A percentile compares a stretch with the other conserved stretches of the same genome.
These are phyloP conservation scores for Albizia julibrissin DNA, from an alignment of 306 rosid species.

Conservation along the genomic window DNA sequence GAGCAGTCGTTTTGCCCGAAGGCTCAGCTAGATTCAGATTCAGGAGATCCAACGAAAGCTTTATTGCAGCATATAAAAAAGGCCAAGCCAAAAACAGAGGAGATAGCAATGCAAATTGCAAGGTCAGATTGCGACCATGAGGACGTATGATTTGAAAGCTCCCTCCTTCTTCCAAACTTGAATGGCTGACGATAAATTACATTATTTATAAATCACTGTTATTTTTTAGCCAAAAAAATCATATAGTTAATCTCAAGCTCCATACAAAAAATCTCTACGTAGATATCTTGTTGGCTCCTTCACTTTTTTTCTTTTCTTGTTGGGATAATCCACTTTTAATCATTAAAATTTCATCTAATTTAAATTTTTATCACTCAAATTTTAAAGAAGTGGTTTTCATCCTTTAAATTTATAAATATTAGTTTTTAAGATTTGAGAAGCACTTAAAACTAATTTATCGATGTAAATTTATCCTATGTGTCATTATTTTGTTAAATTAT, in stretches of 20 bases:
- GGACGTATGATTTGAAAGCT: not conserved
- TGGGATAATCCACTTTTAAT: too few relatives aligned
- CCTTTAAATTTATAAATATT: too few relatives aligned
- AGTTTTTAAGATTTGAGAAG: too few relatives aligned
- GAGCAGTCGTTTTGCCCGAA: not conserved
- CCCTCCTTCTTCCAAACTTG: not conserved
- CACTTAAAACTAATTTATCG: too few relatives aligned
- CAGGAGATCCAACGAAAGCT: not conserved
- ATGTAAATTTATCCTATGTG: too few relatives aligned
- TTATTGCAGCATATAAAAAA: not conserved
- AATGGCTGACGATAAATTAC: not conserved
- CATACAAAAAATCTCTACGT: not conserved
- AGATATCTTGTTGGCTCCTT: not conserved
- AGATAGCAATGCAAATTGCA: not conserved
- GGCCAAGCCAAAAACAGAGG: conserved; percentile 17
- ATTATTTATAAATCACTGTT: too few relatives aligned
- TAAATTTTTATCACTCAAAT: too few relatives aligned
- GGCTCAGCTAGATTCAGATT: conserved; percentile 32
- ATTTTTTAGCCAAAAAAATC: too few relatives aligned
- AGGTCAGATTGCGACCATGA: not conserved
- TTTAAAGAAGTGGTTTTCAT: too few relatives aligned
- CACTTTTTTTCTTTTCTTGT: too few relatives aligned
- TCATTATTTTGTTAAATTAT: too few relatives aligned
- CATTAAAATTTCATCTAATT: too few relatives aligned
- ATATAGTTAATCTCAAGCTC: not conserved